A percentile compares a stretch with the other conserved stretches of the same genome.
Evolutionary conservation across 306 rosid species (phyloP).

Genomic region (Cucurbita maxima): DNA sequence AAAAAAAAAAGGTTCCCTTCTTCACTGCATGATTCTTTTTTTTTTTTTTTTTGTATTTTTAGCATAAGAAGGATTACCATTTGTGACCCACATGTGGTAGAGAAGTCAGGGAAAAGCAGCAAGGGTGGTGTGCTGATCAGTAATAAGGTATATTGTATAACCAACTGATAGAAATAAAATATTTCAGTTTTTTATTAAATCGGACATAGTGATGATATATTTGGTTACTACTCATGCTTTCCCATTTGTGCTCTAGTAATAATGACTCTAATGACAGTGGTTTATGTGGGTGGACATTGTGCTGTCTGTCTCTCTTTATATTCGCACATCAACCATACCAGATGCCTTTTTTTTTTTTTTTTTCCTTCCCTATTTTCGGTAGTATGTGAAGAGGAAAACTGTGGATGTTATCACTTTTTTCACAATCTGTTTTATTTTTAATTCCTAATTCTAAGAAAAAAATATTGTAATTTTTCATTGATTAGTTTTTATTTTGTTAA

Average conservation of each 20-base stretch:
- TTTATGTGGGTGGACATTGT: neutral
- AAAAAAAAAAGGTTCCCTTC: neutral
- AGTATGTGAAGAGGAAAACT: neutral
- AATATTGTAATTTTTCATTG: neutral
- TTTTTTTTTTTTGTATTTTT: conserved; percentile 10
- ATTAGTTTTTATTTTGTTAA: neutral
- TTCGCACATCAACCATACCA: neutral
- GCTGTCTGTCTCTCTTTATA: neutral
- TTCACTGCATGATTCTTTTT: neutral
- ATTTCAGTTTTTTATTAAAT: neutral
- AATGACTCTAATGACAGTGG: neutral
- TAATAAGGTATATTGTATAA: conserved; percentile 38
- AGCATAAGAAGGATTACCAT: conserved; percentile 56
- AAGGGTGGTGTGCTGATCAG: conserved; percentile 43
- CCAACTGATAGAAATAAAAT: neutral
- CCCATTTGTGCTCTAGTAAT: neutral
- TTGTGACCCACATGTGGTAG: conserved; percentile 37
- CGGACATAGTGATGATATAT: neutral
- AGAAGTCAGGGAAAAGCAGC: conserved; percentile 33
- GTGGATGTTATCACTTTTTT: neutral
- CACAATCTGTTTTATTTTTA: neutral
- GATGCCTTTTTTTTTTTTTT: too few species aligned
- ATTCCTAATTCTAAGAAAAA: neutral
- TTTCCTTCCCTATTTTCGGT: neutral
- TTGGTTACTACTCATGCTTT: neutral